Evolutionary conservation across 371 early-diverging fungal species (phyloP).

Genomic region (Mortierella sp.): DNA sequence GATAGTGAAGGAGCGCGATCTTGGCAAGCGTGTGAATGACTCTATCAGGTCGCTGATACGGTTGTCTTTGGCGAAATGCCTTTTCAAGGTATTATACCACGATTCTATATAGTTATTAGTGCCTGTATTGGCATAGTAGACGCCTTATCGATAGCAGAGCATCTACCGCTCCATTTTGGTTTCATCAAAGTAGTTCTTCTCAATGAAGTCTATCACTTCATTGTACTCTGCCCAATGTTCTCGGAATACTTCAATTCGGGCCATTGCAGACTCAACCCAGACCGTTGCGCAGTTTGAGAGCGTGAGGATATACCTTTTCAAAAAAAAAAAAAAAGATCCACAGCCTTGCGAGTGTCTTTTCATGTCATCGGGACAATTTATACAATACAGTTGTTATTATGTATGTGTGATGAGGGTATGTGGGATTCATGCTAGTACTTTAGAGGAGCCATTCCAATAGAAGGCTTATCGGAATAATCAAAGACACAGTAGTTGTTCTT

Average conservation of each 20-base stretch:
- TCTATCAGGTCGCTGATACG: background rate
- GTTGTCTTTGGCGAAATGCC: background rate
- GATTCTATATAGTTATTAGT: background rate
- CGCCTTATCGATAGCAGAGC: background rate
- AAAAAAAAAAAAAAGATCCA: too few relatives aligned
- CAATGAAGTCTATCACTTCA: background rate
- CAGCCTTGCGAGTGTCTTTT: too few relatives aligned
- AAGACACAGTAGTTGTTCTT: slow-evolving; percentile 64
- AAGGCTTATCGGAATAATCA: slow-evolving; percentile 27
- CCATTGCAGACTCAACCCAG: background rate
- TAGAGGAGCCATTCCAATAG: slow-evolving; percentile 35
- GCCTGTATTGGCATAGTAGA: background rate
- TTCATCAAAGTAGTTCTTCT: background rate
- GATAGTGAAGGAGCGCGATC: background rate
- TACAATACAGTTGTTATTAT: too few relatives aligned
- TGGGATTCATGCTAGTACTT: too few relatives aligned
- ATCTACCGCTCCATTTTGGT: background rate
- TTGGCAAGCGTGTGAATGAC: background rate
- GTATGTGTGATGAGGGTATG: too few relatives aligned
- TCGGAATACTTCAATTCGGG: background rate
- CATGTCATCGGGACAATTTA: too few relatives aligned
- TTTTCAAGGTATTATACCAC: background rate
- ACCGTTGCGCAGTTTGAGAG: too few relatives aligned
- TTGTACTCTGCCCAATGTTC: background rate
- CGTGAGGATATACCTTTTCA: too few relatives aligned